A percentile compares a stretch with the other conserved stretches of the same genome.
phyloP scores from a whole-genome alignment of 2,329 filamentous ascomycete genomes.

The Emericellopsis atlantica region DNA sequence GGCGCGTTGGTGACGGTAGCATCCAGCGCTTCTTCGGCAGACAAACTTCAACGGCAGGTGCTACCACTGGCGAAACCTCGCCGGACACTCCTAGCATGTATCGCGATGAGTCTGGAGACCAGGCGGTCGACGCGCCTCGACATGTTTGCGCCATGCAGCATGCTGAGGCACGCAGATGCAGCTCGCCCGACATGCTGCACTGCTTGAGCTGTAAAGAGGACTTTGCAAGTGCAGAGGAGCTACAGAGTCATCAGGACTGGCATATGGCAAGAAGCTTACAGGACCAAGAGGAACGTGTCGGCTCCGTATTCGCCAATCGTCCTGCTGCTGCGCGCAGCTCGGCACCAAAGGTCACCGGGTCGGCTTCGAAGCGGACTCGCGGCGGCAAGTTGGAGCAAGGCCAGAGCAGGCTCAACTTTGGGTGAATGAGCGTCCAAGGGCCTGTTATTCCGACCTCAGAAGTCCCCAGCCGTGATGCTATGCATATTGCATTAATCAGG shows the following conservation, averaged over 20 bases:
- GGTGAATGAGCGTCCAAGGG: conserved; percentile 19
- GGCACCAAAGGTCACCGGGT: conserved; percentile 15
- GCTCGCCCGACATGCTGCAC: not conserved
- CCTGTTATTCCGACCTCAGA: too few species aligned
- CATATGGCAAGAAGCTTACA: conserved; percentile 86
- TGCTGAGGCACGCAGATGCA: not conserved
- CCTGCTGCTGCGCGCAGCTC: conserved; percentile 16
- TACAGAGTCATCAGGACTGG: conserved; percentile 80
- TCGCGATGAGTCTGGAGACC: conserved; percentile 7
- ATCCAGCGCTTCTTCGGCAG: conserved; percentile 48
- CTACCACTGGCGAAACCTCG: conserved; percentile 9
- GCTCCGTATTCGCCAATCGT: conserved; percentile 27
- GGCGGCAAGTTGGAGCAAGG: conserved; percentile 36
- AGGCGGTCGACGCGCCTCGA: not conserved
- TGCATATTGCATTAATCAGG: too few species aligned
- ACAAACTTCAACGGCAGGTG: conserved; percentile 16
- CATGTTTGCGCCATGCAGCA: not conserved
- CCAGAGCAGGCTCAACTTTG: conserved; percentile 49
- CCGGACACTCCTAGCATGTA: conserved; percentile 4
- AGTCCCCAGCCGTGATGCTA: too few species aligned
- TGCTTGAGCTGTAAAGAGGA: conserved; percentile 55
- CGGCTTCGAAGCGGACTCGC: conserved; percentile 24
- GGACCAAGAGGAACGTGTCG: conserved; percentile 40
- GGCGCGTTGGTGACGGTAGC: conserved; percentile 27
- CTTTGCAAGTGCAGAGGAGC: conserved; percentile 43